Conservation (phyloP, 345 rosid species). For the Dipteronia dyeriana region DNA sequence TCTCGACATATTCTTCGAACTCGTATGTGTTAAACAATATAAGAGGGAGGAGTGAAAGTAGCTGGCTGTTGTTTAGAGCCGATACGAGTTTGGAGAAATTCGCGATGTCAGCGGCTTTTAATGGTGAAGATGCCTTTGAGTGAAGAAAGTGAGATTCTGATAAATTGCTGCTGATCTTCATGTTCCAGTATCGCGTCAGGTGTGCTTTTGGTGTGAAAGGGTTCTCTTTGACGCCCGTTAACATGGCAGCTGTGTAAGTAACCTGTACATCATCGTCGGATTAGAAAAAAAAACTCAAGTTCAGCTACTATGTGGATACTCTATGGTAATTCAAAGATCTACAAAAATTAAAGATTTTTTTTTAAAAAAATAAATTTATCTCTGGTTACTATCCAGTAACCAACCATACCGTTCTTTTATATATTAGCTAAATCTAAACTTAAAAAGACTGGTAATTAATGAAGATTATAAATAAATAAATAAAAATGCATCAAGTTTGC, state of each 20-base stretch:
- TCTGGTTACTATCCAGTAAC: too few relatives aligned
- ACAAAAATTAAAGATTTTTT: too few relatives aligned
- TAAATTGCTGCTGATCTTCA: conserved; percentile 48
- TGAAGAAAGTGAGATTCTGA: conserved; percentile 58
- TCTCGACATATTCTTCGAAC: background rate
- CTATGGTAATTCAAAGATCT: too few relatives aligned
- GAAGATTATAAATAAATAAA: background rate
- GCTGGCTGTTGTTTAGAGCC: background rate
- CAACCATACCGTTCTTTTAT: too few relatives aligned
- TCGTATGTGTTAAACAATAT: too few relatives aligned
- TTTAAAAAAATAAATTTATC: too few relatives aligned
- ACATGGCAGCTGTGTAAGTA: too few relatives aligned
- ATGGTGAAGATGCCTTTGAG: conserved; percentile 70
- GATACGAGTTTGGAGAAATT: conserved; percentile 69
- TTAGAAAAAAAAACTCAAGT: background rate
- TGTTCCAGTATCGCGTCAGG: conserved; percentile 86
- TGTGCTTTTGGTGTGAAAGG: conserved; percentile 82
- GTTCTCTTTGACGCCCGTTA: conserved; percentile 27
- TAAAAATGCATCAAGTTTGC: background rate
- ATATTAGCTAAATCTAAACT: background rate
- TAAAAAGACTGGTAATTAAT: background rate
- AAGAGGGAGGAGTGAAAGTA: background rate
- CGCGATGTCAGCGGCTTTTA: conserved; percentile 61
- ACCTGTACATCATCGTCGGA: background rate
- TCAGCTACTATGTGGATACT: too few relatives aligned